Percentiles rank a stretch among this genome's conserved stretches.
These are phyloP conservation scores for Dioscorea alata DNA, from an alignment of 106 monocot species.

Conservation along the genomic window DNA sequence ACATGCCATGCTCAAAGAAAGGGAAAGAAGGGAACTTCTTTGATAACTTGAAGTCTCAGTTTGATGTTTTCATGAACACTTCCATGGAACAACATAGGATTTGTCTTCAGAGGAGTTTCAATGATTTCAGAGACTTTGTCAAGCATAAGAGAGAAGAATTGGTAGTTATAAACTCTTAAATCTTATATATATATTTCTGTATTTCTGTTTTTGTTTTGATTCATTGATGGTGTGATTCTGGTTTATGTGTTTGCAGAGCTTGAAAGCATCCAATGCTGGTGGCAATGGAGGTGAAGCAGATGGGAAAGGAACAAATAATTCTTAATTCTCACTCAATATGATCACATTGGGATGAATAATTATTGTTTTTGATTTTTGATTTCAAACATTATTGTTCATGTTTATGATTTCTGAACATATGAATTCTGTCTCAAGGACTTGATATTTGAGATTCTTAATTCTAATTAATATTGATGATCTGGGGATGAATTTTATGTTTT, in stretches of 20 bases:
- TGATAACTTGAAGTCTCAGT: background rate
- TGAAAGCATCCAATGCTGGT: background rate
- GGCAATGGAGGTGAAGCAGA: background rate
- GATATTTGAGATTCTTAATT: too few species aligned
- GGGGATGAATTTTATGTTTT: too few species aligned
- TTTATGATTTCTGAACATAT: too few species aligned
- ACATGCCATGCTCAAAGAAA: constrained; percentile 10
- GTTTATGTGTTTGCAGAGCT: background rate
- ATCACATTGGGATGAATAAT: too few species aligned
- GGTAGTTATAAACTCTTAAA: background rate
- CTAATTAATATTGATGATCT: too few species aligned
- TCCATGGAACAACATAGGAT: constrained; percentile 12
- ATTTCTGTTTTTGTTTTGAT: background rate
- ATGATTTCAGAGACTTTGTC: background rate
- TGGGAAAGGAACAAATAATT: background rate
- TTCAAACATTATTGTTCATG: too few species aligned
- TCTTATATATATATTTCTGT: background rate
- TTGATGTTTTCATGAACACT: constrained; percentile 3
- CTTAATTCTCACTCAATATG: background rate
- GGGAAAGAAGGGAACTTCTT: background rate
- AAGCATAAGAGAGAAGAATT: background rate
- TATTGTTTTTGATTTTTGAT: too few species aligned
- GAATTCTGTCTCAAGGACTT: background rate
- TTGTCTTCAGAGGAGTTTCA: constrained; percentile 10
- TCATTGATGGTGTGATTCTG: background rate